Conservation (phyloP, 805 yeast genomes). For the Saturnispora besseyi region DNA sequence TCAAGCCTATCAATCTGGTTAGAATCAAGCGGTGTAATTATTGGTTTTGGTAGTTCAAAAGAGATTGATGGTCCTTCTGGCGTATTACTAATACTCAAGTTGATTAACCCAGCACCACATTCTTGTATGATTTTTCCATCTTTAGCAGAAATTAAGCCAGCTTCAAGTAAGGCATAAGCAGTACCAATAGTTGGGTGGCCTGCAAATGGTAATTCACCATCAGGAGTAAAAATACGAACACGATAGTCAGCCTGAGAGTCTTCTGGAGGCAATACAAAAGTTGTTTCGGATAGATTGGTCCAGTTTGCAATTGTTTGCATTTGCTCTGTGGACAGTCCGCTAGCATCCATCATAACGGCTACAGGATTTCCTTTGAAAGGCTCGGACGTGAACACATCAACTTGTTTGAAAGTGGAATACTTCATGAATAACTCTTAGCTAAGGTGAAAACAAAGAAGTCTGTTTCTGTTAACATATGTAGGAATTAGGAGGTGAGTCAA, state of each 20-base stretch:
- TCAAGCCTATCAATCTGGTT: conserved; percentile 1
- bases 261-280: conserved; percentile 39
- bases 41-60: conserved; percentile 3
- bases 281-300: conserved; percentile 55
- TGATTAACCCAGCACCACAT: conserved; percentile 34
- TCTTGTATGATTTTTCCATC: conserved; percentile 32
- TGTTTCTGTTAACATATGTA: no score
- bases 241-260: conserved; percentile 34
- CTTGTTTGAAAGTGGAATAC: conserved; percentile 21
- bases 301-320: conserved; percentile 45
- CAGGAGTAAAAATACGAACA: conserved; percentile 42
- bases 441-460: no score
- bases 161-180: conserved; percentile 36
- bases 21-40: background rate
- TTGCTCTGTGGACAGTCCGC: conserved; percentile 29
- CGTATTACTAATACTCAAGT: background rate
- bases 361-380: conserved; percentile 45
- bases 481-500: no score
- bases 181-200: conserved; percentile 59
- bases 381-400: conserved; percentile 34
- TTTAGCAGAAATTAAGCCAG: background rate
- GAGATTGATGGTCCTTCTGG: background rate
- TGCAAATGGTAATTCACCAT: conserved; percentile 46
- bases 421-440: no score
- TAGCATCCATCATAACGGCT: conserved; percentile 42